Evolutionary conservation across 2,329 filamentous ascomycete species (phyloP), one percentile per base, ranked within the genome.

Genomic region (Coleophoma crateriformis): DNA sequence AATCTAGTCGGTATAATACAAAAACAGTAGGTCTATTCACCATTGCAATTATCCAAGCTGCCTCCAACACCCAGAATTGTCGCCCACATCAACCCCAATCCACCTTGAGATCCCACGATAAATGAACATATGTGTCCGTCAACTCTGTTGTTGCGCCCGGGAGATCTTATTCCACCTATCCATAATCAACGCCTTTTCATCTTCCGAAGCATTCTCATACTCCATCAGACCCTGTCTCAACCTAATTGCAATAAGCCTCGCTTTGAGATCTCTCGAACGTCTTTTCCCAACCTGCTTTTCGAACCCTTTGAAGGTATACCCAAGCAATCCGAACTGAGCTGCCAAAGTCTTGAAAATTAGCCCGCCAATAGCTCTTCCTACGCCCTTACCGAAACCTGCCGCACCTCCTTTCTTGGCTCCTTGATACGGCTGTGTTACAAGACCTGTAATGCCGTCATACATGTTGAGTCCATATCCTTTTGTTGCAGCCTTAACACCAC

Each of bases 391-490:
- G 11, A 69, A 70, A 3, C 84, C 84, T 37, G 75, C 69, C 14
- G 76, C 57, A 2, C 81, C 80, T 10, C 71, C 66, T n/a, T 76
- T 67, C 50, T 71, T 73, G 1, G 79, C 80, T 0, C 79, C 81
- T 1, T 72, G 71, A 38, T 77, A 65, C 0, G 84, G 83, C 10
- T 84, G 76, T 2, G 71, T 73, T 12, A 85, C 75, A 0, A 87
- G 63, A 0, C 84, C 84, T 0, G 81, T 82, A 43, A 82, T 73
- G 12, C 78, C 83, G 56, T 87, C 83, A 58, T 78, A 84, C 13
- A 87, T 65, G 7, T 82, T 82, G 51, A 79, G 82, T 0, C 75
- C 65, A 33, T 87, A 77, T 62, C 85, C 84, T 53, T 76, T 70
- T 8, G 79, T 71, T 1, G 82, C 82, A 0, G 82, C 84, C 34